Percentiles rank a stretch among this genome's conserved stretches.
Evolutionary conservation across 768 basidiomycete species (phyloP).

Genomic region (Rhizopogon vesiculosus): DNA sequence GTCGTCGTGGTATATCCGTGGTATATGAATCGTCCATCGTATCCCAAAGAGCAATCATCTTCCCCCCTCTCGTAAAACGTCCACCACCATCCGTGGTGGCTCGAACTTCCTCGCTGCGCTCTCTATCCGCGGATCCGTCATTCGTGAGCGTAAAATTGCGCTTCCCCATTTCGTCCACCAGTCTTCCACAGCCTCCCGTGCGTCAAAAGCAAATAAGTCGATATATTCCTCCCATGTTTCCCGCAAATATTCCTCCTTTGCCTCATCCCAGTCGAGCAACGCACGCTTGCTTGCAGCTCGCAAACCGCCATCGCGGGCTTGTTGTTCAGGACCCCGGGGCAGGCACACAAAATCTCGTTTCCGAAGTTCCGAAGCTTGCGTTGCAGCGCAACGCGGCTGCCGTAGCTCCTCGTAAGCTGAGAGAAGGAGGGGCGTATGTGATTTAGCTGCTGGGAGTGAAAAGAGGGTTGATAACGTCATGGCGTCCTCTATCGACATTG

Average conservation of each 20-base stretch:
- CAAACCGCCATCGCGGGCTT: conserved; percentile 37
- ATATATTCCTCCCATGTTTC: conserved; percentile 47
- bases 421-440: conserved; percentile 46
- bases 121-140: neutral
- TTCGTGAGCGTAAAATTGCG: conserved; percentile 1
- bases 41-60: neutral
- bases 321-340: conserved; percentile 38
- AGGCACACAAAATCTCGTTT: conserved; percentile 39
- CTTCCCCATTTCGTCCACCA: conserved; percentile 58
- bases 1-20: neutral
- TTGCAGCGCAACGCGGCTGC: conserved; percentile 38
- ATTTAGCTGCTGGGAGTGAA: conserved; percentile 38
- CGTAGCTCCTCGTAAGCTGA: conserved; percentile 55
- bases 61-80: conserved; percentile 8
- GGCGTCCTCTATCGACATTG: conserved; percentile 55
- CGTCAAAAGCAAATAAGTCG: conserved; percentile 42
- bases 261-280: conserved; percentile 33
- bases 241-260: conserved; percentile 33
- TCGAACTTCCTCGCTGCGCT: neutral
- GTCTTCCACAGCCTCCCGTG: conserved; percentile 51
- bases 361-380: conserved; percentile 37
- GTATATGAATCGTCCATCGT: neutral
- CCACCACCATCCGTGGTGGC: conserved; percentile 7
- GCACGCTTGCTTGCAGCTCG: conserved; percentile 20
- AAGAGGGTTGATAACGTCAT: conserved; percentile 55